These are phyloP conservation scores for Mucor mucedo DNA, from an alignment of 371 early-diverging fungal genomes.

Conservation along the genomic window DNA sequence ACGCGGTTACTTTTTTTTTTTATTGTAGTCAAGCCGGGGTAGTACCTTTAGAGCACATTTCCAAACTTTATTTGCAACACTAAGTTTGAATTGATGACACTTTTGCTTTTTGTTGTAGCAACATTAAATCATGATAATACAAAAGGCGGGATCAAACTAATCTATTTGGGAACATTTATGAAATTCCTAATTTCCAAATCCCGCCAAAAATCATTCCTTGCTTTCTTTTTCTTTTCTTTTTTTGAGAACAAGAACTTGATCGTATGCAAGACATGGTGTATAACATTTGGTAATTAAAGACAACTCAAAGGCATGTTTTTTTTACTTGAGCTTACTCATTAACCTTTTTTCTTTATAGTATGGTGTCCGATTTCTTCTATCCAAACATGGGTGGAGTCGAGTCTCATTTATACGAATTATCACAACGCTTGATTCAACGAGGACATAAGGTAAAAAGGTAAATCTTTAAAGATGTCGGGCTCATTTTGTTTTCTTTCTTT, in stretches of 20 bases:
- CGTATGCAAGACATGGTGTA: constrained; percentile 44
- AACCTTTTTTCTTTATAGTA: constrained; percentile 41
- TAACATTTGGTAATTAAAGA: constrained; percentile 56
- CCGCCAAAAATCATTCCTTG: not conserved
- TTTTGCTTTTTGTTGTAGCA: too few relatives aligned
- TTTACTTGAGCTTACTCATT: too few relatives aligned
- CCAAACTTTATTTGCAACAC: too few relatives aligned
- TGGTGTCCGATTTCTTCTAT: constrained; percentile 98
- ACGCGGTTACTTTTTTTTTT: too few relatives aligned
- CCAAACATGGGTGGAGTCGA: constrained; percentile 99
- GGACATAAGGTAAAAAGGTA: constrained; percentile 86
- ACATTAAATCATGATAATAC: not conserved
- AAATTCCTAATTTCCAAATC: not conserved
- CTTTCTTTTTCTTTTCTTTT: not conserved
- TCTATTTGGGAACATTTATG: too few relatives aligned
- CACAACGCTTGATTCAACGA: constrained; percentile 85
- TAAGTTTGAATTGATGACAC: too few relatives aligned
- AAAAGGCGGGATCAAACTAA: too few relatives aligned
- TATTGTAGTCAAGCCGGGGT: too few relatives aligned
- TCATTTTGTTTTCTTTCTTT: too few relatives aligned
- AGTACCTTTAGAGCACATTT: too few relatives aligned
- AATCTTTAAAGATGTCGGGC: too few relatives aligned
- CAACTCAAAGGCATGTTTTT: not conserved
- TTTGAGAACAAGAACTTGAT: not conserved
- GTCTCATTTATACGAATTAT: constrained; percentile 93